A percentile compares a stretch with the other conserved stretches of the same genome.
Conservation (phyloP, 257 asterid genomes). For the Solanum chiquidenum region DNA sequence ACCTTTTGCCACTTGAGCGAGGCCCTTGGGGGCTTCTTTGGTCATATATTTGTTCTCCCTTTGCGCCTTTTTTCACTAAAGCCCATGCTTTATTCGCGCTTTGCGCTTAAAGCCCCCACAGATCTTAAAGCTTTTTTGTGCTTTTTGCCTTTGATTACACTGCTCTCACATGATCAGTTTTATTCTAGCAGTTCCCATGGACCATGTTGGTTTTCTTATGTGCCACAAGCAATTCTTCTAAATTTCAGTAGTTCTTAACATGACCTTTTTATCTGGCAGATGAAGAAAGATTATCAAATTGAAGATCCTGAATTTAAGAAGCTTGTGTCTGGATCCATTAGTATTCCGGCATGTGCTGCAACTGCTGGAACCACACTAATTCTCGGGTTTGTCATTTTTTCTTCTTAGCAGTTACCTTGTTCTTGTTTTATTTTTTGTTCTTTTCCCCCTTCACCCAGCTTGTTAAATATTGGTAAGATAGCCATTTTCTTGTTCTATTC, state of each 20-base stretch:
- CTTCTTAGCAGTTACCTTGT: neutral
- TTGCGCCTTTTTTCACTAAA: no score
- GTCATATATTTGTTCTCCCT: no score
- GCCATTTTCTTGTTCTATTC: neutral
- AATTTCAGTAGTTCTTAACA: neutral
- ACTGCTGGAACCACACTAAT: conserved; percentile 87
- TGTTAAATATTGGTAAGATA: neutral
- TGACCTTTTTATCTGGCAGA: conserved; percentile 29
- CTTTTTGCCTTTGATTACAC: neutral
- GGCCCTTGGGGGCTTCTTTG: no score
- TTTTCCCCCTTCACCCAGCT: neutral
- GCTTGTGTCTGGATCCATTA: conserved; percentile 53
- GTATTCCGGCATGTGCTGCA: conserved; percentile 76
- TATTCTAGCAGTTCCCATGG: neutral
- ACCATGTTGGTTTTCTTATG: neutral
- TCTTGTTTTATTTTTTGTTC: neutral
- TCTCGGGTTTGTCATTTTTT: conserved; percentile 51
- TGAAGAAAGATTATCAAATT: conserved; percentile 43
- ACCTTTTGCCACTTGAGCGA: no score
- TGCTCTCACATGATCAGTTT: neutral
- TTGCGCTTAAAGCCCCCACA: no score
- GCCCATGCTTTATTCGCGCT: no score
- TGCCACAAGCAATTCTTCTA: neutral
- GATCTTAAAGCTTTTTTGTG: neutral
- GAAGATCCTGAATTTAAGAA: conserved; percentile 56